A percentile compares a stretch with the other conserved stretches of the same genome.
Conservation (phyloP, 2,329 filamentous ascomycete species). For the Aureobasidium sp. region DNA sequence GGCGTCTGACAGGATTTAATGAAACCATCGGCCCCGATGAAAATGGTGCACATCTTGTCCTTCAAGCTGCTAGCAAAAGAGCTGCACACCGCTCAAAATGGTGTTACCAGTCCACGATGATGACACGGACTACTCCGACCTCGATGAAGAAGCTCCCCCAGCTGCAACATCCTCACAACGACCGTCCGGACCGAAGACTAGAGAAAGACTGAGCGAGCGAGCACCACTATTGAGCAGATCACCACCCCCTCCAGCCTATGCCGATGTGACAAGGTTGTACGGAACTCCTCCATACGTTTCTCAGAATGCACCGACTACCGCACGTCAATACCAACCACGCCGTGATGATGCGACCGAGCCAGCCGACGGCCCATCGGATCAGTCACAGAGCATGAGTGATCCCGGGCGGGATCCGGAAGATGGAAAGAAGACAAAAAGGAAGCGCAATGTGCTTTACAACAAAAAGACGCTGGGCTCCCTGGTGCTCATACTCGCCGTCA, state of each 20-base stretch:
- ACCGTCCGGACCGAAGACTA: background rate
- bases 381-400: conserved; percentile 10
- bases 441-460: background rate
- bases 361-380: background rate
- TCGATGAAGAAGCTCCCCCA: conserved; percentile 2
- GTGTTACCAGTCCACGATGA: conserved; percentile 9
- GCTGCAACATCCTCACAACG: background rate
- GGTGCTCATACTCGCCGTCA: background rate
- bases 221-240: conserved; percentile 11
- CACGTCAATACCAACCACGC: background rate
- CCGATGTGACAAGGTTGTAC: conserved; percentile 7
- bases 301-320: background rate
- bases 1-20: conserved; percentile 2
- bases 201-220: conserved; percentile 9
- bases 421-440: background rate
- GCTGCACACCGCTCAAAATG: background rate
- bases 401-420: background rate
- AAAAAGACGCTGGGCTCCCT: background rate
- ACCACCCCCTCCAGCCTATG: conserved; percentile 16
- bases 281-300: background rate
- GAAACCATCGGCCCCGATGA: background rate
- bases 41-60: background rate
- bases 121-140: conserved; percentile 13
- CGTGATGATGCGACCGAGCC: background rate
- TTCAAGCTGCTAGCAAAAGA: background rate